Conservation (phyloP, 345 rosid genomes). For the Bruguiera gymnorhiza region DNA sequence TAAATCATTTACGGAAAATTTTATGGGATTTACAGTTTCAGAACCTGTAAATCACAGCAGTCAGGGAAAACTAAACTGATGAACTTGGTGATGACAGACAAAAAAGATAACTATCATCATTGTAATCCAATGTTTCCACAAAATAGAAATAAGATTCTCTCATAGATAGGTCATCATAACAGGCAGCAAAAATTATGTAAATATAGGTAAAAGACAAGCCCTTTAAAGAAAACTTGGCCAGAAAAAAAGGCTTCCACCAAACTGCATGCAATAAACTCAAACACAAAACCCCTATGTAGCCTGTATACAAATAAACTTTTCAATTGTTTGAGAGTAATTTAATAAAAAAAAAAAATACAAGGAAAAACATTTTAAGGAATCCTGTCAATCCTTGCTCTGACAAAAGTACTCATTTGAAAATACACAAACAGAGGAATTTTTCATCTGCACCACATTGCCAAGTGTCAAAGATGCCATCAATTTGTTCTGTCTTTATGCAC, state of each 20-base stretch:
- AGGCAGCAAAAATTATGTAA: not conserved
- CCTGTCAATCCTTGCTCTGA: not conserved
- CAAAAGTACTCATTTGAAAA: not conserved
- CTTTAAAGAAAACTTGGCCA: not conserved
- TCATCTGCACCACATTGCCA: slow-evolving; percentile 4
- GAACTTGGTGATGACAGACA: too few species aligned
- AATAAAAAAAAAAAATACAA: not conserved
- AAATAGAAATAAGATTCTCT: too few species aligned
- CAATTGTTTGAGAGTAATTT: not conserved
- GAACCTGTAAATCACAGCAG: too few species aligned
- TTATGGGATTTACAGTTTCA: too few species aligned
- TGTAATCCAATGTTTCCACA: too few species aligned
- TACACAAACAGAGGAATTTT: not conserved
- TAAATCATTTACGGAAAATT: too few species aligned
- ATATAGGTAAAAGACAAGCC: not conserved
- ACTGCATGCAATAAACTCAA: not conserved
- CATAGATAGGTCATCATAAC: too few species aligned
- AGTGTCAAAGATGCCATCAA: slow-evolving; percentile 5
- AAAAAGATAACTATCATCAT: too few species aligned
- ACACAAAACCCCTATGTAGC: not conserved
- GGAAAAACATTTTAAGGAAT: not conserved
- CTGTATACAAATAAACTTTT: not conserved
- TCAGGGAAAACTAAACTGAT: too few species aligned
- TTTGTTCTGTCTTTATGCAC: slow-evolving; percentile 10
- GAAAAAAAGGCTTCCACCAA: not conserved